Base-by-base conservation (phyloP, 1,284 basidiomycete species). In the Heterobasidion irregulare region DNA sequence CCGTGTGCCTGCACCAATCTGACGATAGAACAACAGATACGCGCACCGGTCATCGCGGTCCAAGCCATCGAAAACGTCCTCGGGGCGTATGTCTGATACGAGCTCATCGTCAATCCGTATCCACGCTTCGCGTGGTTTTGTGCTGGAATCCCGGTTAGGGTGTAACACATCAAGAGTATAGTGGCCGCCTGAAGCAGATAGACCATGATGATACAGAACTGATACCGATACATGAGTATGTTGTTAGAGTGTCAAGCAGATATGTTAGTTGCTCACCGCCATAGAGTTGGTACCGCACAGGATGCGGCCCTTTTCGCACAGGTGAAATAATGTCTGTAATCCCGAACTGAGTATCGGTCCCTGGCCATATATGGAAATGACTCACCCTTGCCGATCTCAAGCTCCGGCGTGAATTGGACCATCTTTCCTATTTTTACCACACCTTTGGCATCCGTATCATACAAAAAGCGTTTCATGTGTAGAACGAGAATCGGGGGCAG, bases 201-300 rank as follows among this genome's bases (percentile, higher is more conserved):
- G 75, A 2, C 96, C 96, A 65, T 99, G 95, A 70, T 99, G 96
- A 70, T 98, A 98, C 8, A 98, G 75, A 18, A 89, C 94, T 90
- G 63, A 0, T 49, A 38, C 26, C 26, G 26, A 26, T 26, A 26
- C 4, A 5, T 26, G 26, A 26, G 26, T 26, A 26, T 26, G 26
- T 26, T 26, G 26, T 26, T 26, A 26, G 26, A 26, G 26, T 26
- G 26, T 26, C 3, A 5, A 26, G 26, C 26, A 26, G 26, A 26
- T 7, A 41, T 41, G 38, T 41, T 41, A 41, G 12, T n/a, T n/a
- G 72, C 83, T 57, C 65, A 91, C 90, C 89, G 62, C 92, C 94
- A 66, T 95, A 96, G 8, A 98, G 77, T 59, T 86, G 85, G 68
- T 97, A 98, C 62, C 80, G 79, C 13, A 82, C 75, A 0, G 77